Conservation (phyloP, 805 yeast species). For the Candida oleophila region DNA sequence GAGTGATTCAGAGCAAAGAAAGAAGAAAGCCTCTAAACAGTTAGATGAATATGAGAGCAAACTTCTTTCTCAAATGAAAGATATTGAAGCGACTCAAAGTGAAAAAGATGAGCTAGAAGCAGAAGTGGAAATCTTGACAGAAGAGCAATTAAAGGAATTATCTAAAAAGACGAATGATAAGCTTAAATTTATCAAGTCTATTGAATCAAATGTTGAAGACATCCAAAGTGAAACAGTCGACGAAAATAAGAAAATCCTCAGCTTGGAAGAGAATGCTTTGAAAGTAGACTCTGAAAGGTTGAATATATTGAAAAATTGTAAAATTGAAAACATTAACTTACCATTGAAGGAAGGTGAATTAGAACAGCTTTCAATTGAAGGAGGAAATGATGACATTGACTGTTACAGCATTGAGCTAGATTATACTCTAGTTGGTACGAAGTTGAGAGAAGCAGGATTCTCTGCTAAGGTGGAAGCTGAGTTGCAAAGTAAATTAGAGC, state of each 20-base stretch:
- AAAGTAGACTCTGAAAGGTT: slow-evolving; percentile 55
- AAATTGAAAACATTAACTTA: slow-evolving; percentile 63
- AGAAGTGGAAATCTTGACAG: slow-evolving; percentile 21
- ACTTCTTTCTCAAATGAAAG: slow-evolving; percentile 26
- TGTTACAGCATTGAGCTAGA: slow-evolving; percentile 52
- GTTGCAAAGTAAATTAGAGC: slow-evolving; percentile 30
- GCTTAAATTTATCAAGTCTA: slow-evolving; percentile 26
- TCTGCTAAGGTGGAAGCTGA: slow-evolving; percentile 39
- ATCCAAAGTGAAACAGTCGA: slow-evolving; percentile 28
- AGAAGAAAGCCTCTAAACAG: slow-evolving; percentile 43
- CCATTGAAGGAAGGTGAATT: slow-evolving; percentile 64
- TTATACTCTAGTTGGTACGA: slow-evolving; percentile 45
- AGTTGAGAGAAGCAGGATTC: slow-evolving; percentile 38
- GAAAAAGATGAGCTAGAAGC: slow-evolving; percentile 26
- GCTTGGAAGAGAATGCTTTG: slow-evolving; percentile 53
- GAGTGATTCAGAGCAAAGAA: slow-evolving; percentile 48
- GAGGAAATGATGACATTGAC: slow-evolving; percentile 45
- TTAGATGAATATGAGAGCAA: slow-evolving; percentile 33
- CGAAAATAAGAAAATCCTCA: slow-evolving; percentile 32
- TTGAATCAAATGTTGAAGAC: slow-evolving; percentile 37
- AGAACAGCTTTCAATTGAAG: slow-evolving; percentile 52
- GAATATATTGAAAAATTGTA: slow-evolving; percentile 66
- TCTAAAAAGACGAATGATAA: slow-evolving; percentile 6
- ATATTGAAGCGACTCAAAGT: slow-evolving; percentile 28
- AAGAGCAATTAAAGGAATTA: slow-evolving; percentile 14